These are phyloP conservation scores for Dalbergia cochinchinensis DNA, from an alignment of 306 rosid species.

Conservation along the genomic window DNA sequence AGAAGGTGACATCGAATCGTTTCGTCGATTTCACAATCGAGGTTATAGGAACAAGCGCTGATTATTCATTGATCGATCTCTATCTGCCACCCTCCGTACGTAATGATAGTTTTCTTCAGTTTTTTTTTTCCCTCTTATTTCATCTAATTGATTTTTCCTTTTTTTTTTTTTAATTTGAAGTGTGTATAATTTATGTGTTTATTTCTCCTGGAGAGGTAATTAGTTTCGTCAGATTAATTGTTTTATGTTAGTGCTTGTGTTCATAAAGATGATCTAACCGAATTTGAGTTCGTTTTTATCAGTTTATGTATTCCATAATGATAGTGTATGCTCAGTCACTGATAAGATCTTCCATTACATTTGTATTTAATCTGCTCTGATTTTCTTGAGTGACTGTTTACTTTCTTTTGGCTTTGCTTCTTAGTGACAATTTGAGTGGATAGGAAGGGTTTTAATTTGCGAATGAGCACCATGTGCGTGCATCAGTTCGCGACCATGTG, in stretches of 20 bases:
- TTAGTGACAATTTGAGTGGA: neutral
- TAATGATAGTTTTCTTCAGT: slow-evolving; percentile 30
- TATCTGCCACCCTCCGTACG: neutral
- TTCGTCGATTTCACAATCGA: too few species aligned
- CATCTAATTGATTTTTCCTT: too few species aligned
- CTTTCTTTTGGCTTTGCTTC: slow-evolving; percentile 12
- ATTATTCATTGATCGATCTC: slow-evolving; percentile 9
- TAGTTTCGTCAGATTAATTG: neutral
- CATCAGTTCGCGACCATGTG: slow-evolving; percentile 54
- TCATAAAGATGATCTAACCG: slow-evolving; percentile 26
- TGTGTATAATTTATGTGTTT: slow-evolving; percentile 16
- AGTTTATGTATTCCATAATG: neutral
- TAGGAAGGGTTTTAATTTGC: neutral
- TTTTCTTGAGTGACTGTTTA: slow-evolving; percentile 11
- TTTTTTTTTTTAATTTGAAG: neutral
- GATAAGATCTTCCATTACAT: neutral
- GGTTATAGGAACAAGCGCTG: neutral
- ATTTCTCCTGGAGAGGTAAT: neutral
- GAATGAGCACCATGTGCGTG: slow-evolving; percentile 37
- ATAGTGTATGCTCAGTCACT: too few species aligned
- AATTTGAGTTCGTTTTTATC: neutral
- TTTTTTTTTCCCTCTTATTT: neutral
- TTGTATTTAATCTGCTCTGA: neutral
- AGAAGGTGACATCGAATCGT: too few species aligned
- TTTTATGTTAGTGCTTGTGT: slow-evolving; percentile 16